Base-by-base conservation (phyloP, 179 eudicot genomes). In the Monotropa hypopitys region DNA sequence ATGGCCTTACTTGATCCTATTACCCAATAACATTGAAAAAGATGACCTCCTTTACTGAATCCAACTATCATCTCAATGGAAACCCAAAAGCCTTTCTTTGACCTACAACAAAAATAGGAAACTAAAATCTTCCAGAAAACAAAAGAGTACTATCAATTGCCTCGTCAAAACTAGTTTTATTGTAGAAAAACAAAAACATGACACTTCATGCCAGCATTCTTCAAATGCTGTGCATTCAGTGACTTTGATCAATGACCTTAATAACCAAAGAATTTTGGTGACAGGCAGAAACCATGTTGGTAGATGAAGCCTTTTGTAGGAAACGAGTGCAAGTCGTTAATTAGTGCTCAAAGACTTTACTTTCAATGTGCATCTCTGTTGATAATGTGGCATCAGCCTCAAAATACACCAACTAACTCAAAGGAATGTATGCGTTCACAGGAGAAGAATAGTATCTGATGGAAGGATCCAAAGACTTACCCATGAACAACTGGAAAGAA, bases 401-500 rank as follows among this genome's bases (percentile, higher is more conserved):
- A 28, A 45, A 75, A 16, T 45, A 23, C 40, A 11, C 47, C 33
- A 15, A 50, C 15, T 30, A 32, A 67, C 49, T 66, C 21, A 32
- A 65, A 46, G 21, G 15, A 76, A 33, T 62, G 15, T 32, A 76
- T 21, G 38, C 26, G 23, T 67, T 45, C 54, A 30, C 38, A 28
- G 35, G 28, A 61, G 67, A 56, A 23, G 21, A 56, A 28, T 38
- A 30, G 20, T 12, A 28, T 10, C 5, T 20, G 65, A 47, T 78
- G 43, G 20, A 56, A 54, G 33, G 33, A 80, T 28, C 15, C 21
- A 59, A 26, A 26, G 54, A 86, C 91, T 81, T 70, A 88, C 97
- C 99, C 75, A 89, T 84, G 80, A 93, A 93, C 81, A 95, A 76
- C 69, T 86, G 92, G 79, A 83, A 93, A 53, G 95, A 95, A 89